Base-by-base conservation (phyloP, 1,284 basidiomycete species). In the Megacollybia platyphylla region DNA sequence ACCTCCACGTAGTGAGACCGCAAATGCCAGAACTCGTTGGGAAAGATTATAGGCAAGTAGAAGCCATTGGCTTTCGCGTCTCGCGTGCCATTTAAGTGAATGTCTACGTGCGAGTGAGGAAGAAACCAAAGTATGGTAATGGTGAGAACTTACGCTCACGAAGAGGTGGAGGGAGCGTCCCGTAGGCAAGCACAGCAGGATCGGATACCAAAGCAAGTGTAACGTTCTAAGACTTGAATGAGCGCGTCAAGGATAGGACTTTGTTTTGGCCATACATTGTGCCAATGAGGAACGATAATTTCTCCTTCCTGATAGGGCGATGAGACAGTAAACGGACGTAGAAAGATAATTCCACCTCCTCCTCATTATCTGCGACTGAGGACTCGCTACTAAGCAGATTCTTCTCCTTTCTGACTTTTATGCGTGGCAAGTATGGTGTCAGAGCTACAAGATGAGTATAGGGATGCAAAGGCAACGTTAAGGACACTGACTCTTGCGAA, bases 11-110 rank as follows among this genome's bases (percentile, higher is more conserved):
- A 77, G 50, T 90, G 83, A 29, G 83, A 81, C 38, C 79, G 78
- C 10, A 92, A 70, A 49, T 81, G 70, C 91, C 92, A 97, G 62
- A 97, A 97, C 57, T 97, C 91, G 57, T 97, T 97, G 5, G 89
- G 78, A 62, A 87, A 97, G 36, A 97, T 57, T 48, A 92, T 81
- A 1, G 94, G 94, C 53, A 79, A 84, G 68, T 93, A 91, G 52
- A 69, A 78, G 6, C 71, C 76, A 50, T 69, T 70, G 8, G 20
- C 29, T 20, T 73, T 75, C 29, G 68, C 59, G 49, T 87, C 82
- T 29, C 79, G 71, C 17, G 64, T 65, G 0, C 73, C 70, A 38
- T 84, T 60, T 28, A 81, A 59, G 46, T 76, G 59, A 20, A 87
- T 54, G 55, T 83, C 82, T 86, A 27, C 11, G 5, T 9, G 27